phyloP scores from a whole-genome alignment of 768 basidiomycete genomes.

The Lactifluus piperatus region DNA sequence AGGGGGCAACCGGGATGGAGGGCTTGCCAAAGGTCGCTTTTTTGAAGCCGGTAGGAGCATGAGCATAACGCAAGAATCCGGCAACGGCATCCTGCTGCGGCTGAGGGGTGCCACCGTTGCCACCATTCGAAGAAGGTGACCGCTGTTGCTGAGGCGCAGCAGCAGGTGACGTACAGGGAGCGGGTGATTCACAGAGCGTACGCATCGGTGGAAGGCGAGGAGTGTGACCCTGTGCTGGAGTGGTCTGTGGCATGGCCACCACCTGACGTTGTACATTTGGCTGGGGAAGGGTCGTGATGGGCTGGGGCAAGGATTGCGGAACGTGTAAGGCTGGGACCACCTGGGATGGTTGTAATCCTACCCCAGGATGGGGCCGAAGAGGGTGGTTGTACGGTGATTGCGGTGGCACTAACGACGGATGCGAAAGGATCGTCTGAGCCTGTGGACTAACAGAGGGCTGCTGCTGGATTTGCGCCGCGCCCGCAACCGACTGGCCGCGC shows the following conservation, averaged over 20 bases:
- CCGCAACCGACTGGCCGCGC: neutral
- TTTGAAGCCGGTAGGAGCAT: neutral
- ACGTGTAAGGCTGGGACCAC: neutral
- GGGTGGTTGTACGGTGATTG: neutral
- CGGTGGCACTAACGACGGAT: neutral
- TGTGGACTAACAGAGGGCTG: neutral
- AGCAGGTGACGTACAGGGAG: neutral
- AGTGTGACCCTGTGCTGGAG: neutral
- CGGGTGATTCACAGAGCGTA: slow-evolving; percentile 6
- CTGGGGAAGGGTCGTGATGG: neutral
- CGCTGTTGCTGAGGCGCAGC: neutral
- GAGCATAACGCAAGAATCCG: slow-evolving; percentile 7
- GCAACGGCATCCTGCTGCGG: neutral
- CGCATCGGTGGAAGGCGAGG: slow-evolving; percentile 14
- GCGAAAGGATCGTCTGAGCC: neutral
- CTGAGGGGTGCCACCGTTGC: neutral
- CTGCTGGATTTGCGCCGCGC: neutral
- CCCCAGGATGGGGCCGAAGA: neutral
- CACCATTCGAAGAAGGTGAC: neutral
- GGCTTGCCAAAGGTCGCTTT: neutral
- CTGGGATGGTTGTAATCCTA: neutral
- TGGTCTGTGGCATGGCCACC: neutral
- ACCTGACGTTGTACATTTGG: neutral
- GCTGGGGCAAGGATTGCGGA: neutral
- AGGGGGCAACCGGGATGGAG: neutral